phyloP scores from a whole-genome alignment of 441 rosid species.

The Croton laevigatus region DNA sequence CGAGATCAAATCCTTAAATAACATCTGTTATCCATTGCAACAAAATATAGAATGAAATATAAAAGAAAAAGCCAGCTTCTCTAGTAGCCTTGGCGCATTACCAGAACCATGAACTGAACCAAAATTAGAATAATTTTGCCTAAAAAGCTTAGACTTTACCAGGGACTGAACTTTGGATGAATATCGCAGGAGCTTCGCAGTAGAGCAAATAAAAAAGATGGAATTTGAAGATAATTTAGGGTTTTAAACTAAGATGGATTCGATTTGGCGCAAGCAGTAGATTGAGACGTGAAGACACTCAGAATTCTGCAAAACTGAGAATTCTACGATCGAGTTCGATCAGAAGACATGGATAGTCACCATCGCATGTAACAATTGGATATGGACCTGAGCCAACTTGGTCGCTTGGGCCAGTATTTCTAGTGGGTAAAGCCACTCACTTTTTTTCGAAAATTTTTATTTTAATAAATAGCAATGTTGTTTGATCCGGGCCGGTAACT shows the following conservation, averaged over 20 bases:
- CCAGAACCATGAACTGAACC: conserved; percentile 11
- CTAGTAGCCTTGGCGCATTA: background rate
- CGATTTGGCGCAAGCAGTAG: conserved; percentile 3
- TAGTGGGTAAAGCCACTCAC: too few relatives aligned
- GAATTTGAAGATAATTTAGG: background rate
- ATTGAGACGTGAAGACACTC: background rate
- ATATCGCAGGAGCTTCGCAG: background rate
- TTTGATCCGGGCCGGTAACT: too few relatives aligned
- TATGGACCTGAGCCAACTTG: background rate
- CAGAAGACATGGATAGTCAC: background rate
- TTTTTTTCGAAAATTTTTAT: too few relatives aligned
- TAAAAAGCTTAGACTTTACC: conserved; percentile 20
- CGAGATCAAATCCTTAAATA: conserved; percentile 9
- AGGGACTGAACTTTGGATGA: background rate
- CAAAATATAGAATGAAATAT: background rate
- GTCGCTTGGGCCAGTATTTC: background rate
- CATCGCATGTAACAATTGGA: background rate
- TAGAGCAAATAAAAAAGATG: background rate
- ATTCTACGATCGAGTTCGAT: background rate
- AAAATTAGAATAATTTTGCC: background rate
- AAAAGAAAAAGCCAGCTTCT: too few relatives aligned
- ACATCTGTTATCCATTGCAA: background rate
- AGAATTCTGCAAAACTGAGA: background rate
- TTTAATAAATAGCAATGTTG: too few relatives aligned
- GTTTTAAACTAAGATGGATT: background rate